Base-by-base conservation (phyloP, 2,329 filamentous ascomycete species). In the Daldinia eschscholtzii region DNA sequence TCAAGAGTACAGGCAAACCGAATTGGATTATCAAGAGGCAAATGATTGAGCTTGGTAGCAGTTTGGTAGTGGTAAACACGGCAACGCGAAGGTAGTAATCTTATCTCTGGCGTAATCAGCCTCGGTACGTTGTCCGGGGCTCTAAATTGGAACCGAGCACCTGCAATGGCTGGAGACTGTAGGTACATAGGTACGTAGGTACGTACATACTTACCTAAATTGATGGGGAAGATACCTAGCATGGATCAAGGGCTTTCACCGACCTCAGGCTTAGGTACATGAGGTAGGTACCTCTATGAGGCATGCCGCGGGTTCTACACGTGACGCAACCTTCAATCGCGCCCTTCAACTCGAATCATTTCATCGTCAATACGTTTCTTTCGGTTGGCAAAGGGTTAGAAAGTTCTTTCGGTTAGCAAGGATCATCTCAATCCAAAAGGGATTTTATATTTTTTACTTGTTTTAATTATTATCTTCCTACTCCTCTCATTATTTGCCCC, bases 261-360 rank as follows among this genome's bases (percentile, higher is more conserved):
- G 50, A 58, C 30, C 18, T 65, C 42, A 57, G 48, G 35, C n/a
- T 20, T 42, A 42, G 15, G 39, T 44, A 44, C 42, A 9, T 44
- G 3, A 57, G 26, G 30, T 13, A 33, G n/a, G 13, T 53, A 53
- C 28, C 30, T 33, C 35, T 15, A 23, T 23, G 20, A 35, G 7
- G 35, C n/a, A 33, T 44, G 15, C 56, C 56, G 28, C 12, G n/a
- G 20, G 37, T 61, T 46, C 35, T 30, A 30, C 68, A 70, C 68
- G 68, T 70, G 68, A 70, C 65, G 63, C 61, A 57, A 53, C 18
- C 57, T 23, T 68, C 64, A 65, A 50, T 70, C 61, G 65, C 67
- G 46, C 56, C 13, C 62, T 56, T 48, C 55, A 42, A 67, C 53
- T 65, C 13, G 37, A 57, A 37, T 70, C 55, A 67, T 65, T 67